phyloP scores from a whole-genome alignment of 768 basidiomycete genomes.

The Termitomyces sp. region DNA sequence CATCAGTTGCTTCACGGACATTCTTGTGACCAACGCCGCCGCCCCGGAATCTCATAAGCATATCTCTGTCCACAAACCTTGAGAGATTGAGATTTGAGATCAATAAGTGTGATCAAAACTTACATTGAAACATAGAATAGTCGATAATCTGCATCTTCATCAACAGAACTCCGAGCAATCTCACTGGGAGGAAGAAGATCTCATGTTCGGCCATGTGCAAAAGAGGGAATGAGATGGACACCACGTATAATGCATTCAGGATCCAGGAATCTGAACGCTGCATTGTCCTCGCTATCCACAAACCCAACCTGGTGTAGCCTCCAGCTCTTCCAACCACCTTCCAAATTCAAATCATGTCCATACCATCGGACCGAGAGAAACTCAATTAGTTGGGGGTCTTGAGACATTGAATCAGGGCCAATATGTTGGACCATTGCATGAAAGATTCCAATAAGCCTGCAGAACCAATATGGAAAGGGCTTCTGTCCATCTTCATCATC shows the following conservation, averaged over 20 bases:
- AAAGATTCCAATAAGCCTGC: slow-evolving; percentile 21
- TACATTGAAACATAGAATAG: no score
- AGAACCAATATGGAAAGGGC: slow-evolving; percentile 24
- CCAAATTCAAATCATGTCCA: slow-evolving; percentile 21
- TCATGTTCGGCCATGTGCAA: background rate
- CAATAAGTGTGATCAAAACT: no score
- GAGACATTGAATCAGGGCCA: slow-evolving; percentile 3
- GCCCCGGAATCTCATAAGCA: no score
- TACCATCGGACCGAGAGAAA: slow-evolving; percentile 43
- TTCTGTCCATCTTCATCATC: slow-evolving; percentile 8
- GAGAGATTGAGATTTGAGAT: no score
- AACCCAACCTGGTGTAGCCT: slow-evolving; percentile 38
- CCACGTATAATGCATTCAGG: slow-evolving; percentile 34
- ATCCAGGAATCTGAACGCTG: slow-evolving; percentile 44
- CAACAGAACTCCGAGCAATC: no score
- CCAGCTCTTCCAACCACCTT: slow-evolving; percentile 23
- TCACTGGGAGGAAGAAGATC: background rate
- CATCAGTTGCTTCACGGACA: no score
- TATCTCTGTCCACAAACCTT: no score
- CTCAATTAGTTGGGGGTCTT: slow-evolving; percentile 23
- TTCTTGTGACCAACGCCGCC: no score
- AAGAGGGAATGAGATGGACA: slow-evolving; percentile 13
- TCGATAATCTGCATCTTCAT: no score
- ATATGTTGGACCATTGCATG: slow-evolving; percentile 18
- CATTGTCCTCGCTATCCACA: slow-evolving; percentile 22